Percentiles rank a stretch among this genome's conserved stretches.
Evolutionary conservation across 108 stramenopile genomes (phyloP).

Genomic region (Nannochloropsis salina): DNA sequence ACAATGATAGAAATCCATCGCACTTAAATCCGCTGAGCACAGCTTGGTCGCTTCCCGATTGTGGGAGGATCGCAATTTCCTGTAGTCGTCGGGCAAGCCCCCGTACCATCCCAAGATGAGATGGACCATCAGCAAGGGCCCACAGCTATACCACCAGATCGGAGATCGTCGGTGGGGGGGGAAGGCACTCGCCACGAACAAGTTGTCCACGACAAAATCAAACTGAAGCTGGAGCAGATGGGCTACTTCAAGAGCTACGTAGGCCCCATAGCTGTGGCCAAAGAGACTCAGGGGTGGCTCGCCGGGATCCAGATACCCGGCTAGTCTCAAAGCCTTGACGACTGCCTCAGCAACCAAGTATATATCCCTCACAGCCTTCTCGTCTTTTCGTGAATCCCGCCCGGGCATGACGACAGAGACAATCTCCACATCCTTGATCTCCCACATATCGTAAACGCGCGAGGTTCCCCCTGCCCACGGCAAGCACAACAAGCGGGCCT

Average conservation of each 20-base stretch:
- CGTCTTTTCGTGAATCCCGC: neutral
- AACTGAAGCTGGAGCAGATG: neutral
- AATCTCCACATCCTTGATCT: conserved; percentile 16
- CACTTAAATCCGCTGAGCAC: neutral
- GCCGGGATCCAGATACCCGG: neutral
- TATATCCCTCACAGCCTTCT: neutral
- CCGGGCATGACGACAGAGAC: neutral
- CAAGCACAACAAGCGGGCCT: conserved; percentile 9
- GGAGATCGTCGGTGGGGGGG: neutral
- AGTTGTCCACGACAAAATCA: neutral
- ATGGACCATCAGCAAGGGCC: neutral
- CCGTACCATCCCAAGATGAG: neutral
- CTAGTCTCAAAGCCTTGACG: neutral
- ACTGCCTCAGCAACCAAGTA: neutral
- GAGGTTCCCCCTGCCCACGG: neutral
- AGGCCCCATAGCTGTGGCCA: neutral
- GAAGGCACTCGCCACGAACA: neutral
- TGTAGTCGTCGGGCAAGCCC: neutral
- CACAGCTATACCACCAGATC: conserved; percentile 6
- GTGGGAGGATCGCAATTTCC: neutral
- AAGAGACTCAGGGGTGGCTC: neutral
- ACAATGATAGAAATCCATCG: conserved; percentile 5
- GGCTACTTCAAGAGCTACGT: conserved; percentile 1
- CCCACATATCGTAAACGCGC: neutral
- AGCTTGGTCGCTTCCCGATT: neutral